These are phyloP conservation scores for Cyclotella cryptica DNA, from an alignment of 108 stramenopile genomes.

Conservation along the genomic window DNA sequence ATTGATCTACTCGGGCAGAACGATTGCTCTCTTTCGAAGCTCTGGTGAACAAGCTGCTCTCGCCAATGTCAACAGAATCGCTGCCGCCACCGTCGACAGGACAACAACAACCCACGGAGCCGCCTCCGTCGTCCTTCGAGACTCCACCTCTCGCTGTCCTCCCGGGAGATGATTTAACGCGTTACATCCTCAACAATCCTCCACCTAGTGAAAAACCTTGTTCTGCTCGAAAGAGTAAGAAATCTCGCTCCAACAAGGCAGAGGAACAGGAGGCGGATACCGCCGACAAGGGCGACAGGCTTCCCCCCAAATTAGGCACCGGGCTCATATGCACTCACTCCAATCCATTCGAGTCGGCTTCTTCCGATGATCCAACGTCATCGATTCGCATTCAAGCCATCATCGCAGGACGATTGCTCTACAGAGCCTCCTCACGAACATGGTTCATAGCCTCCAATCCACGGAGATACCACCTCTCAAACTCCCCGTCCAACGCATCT, in stretches of 20 bases:
- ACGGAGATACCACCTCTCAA: constrained; percentile 38
- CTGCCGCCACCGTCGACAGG: constrained; percentile 4
- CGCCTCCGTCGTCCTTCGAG: constrained; percentile 31
- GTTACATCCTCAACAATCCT: constrained; percentile 38
- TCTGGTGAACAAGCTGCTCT: too few species aligned
- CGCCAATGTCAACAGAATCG: not conserved
- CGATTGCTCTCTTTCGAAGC: too few species aligned
- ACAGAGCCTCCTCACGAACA: constrained; percentile 41
- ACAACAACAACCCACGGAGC: not conserved
- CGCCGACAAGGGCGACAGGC: not conserved
- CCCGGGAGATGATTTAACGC: constrained; percentile 51
- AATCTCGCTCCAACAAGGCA: constrained; percentile 26
- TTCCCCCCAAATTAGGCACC: constrained; percentile 40
- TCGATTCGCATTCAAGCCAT: constrained; percentile 39
- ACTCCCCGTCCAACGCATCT: constrained; percentile 25
- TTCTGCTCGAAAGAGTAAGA: constrained; percentile 22
- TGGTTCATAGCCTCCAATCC: constrained; percentile 53
- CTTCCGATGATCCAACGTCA: not conserved
- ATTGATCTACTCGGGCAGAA: too few species aligned
- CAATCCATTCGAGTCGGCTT: not conserved
- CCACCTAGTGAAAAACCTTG: constrained; percentile 19
- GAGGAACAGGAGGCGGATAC: not conserved
- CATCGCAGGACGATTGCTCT: constrained; percentile 41
- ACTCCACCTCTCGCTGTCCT: constrained; percentile 43
- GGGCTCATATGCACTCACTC: constrained; percentile 31